Evolutionary conservation across 768 basidiomycete genomes (phyloP).

Genomic region (Termitomyces sp.): DNA sequence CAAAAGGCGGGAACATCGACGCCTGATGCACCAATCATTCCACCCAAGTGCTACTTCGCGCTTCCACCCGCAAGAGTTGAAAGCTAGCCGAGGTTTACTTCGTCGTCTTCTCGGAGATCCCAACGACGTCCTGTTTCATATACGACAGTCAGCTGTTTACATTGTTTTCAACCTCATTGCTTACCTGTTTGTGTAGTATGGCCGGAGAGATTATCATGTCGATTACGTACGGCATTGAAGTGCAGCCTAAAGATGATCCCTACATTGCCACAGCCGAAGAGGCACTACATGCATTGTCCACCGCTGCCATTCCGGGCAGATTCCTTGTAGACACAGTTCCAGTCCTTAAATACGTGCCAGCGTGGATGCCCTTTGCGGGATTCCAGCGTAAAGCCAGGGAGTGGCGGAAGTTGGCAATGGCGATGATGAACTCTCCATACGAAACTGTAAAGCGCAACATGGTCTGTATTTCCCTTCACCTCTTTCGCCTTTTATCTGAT

Average conservation of each 20-base stretch:
- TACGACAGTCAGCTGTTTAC: conserved; percentile 25
- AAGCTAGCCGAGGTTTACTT: conserved; percentile 29
- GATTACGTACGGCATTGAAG: conserved; percentile 33
- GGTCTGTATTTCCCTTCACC: not conserved
- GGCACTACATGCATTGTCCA: conserved; percentile 27
- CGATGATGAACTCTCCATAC: not conserved
- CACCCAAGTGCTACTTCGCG: conserved; percentile 24
- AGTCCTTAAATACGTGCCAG: conserved; percentile 34
- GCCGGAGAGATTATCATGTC: conserved; percentile 28
- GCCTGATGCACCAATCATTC: conserved; percentile 32
- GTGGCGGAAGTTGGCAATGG: not conserved
- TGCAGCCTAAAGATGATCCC: conserved; percentile 30
- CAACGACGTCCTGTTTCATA: conserved; percentile 6
- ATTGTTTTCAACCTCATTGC: not conserved
- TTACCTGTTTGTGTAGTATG: conserved; percentile 5
- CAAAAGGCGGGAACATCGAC: conserved; percentile 28
- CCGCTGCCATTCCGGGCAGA: conserved; percentile 26
- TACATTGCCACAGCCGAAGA: conserved; percentile 32
- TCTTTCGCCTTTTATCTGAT: not conserved
- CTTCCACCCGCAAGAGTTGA: conserved; percentile 26
- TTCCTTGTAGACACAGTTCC: conserved; percentile 33
- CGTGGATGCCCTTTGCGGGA: not conserved
- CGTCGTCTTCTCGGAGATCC: conserved; percentile 24
- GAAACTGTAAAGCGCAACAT: not conserved
- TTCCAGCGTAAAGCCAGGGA: not conserved